Conservation (phyloP, 129 eudicot genomes). For the Tagetes patula region DNA sequence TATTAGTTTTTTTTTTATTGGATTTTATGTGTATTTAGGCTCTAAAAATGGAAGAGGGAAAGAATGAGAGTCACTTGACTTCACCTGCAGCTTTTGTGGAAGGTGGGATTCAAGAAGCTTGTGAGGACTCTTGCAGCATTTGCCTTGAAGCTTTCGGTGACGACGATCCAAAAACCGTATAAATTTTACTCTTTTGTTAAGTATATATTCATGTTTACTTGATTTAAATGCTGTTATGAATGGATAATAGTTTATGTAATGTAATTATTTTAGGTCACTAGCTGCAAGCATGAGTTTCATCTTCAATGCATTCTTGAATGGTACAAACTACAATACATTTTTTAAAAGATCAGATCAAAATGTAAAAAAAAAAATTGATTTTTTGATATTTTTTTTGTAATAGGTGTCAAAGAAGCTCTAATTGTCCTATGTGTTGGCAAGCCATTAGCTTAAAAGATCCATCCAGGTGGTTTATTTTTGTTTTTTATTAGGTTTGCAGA, state of each 20-base stretch:
- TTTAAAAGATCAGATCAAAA: background rate
- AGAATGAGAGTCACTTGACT: slow-evolving; percentile 53
- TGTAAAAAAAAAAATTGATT: background rate
- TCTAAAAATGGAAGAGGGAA: slow-evolving; percentile 48
- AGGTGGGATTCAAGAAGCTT: slow-evolving; percentile 83
- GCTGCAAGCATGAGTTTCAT: slow-evolving; percentile 85
- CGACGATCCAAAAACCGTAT: slow-evolving; percentile 69
- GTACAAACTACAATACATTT: slow-evolving; percentile 35
- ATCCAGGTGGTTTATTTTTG: slow-evolving; percentile 38
- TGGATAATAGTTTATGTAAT: background rate
- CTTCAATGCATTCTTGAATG: slow-evolving; percentile 93
- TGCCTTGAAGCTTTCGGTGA: slow-evolving; percentile 77
- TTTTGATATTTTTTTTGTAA: background rate
- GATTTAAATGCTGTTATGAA: slow-evolving; percentile 5
- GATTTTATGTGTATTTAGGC: slow-evolving; percentile 25
- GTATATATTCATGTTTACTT: background rate
- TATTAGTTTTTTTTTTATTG: background rate
- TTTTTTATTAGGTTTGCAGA: background rate
- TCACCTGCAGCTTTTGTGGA: slow-evolving; percentile 91
- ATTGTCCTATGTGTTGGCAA: slow-evolving; percentile 95
- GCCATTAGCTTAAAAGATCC: slow-evolving; percentile 67
- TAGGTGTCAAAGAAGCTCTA: slow-evolving; percentile 87
- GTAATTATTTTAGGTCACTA: slow-evolving; percentile 49
- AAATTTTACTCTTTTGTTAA: background rate
- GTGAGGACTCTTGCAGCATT: slow-evolving; percentile 92